Base-by-base conservation (phyloP, 306 rosid species). In the Ceratonia siliqua region DNA sequence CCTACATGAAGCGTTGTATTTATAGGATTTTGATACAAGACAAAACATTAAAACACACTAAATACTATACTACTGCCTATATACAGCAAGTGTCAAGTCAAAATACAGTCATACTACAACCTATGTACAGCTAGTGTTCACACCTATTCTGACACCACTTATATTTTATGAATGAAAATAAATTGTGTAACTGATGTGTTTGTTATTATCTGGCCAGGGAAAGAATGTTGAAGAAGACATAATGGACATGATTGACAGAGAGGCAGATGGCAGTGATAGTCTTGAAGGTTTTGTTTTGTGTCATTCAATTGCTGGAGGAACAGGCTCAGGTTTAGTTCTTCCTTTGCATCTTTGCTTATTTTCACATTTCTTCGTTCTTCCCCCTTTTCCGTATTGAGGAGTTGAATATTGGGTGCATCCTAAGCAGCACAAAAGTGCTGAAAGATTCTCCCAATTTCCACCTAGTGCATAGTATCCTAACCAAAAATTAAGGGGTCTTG, bases 191-290 rank as follows among this genome's bases (percentile, higher is more conserved):
- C 67, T 68, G 28, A 49, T 69, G 21, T 41, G 64, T 54, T 59
- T 58, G n/a, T 79, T 52, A 64, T 68, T 81, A 62, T 82, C 30
- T 81, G 66, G 41, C 73, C 89, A 91, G 98, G 98, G 98, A 63
- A 87, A 94, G 82, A 88, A 87, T 76, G 98, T 94, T 76, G 97
- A 94, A 85, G 98, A 94, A 87, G 97, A 92, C 68, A 94, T 94
- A 83, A 94, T 94, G 98, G 98, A 94, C 79, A 94, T 94, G 98
- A 94, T 94, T 78, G 98, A 94, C 64, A 87, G 98, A 85, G 98
- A 94, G 85, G 98, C 97, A 41, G 98, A 94, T 88, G 98, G 98
- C n/a, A 91, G 98, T 87, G 98, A 94, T 73, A 94, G 98, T 83
- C 98, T 94, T 62, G 98, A 94, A 84, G 98, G 98, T 76, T 94